Evolutionary conservation across 1,139 yeast species (phyloP), one percentile per base, ranked within the genome.

Genomic region (Trichomonascaceae sp.): DNA sequence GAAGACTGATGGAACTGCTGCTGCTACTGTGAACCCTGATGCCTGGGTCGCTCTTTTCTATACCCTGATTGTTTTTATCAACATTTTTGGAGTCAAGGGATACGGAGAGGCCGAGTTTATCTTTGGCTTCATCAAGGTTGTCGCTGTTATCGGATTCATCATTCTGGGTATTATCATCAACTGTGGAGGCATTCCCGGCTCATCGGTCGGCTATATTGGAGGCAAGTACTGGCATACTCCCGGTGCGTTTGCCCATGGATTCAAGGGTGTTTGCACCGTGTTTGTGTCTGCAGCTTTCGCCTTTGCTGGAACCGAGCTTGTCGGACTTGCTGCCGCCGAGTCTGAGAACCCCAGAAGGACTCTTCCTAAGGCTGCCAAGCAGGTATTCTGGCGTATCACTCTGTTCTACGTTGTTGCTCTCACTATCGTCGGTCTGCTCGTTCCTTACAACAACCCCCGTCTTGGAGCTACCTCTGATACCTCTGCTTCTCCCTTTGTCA

Each of bases 211-310:
- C 17, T 76, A 73, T 51, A 60, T 76, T 37, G 87, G 89, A 14
- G 73, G 67, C 9, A 61, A 54, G 41, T 67, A 72, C 53, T 76
- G 80, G 79, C 64, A 64, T 37, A 46, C 62, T 38, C 78, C 80
- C 0, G 82, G 81, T 35, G 70, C 82, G 4, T 74, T 65, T 60
- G 68, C 63, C 39, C 61, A 60, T 65, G 84, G 63, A 38, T 81
- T 71, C 64, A 82, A 84, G 53, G 95, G 95, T 45, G 74, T 82
- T 18, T 72, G 84, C 48, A 64, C 81, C n/a, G 79, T 79, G 22
- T 79, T 85, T 48, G 84, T 85, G 33, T 71, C 77, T 22, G 92
- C 93, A 17, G 92, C 94, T 4, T 85, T 82, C 57, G 74, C 94
- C 3, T 78, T 80, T 49, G 85, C 87, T 35, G 92, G 92, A 47